These are phyloP conservation scores for Zarea fungicola DNA, from an alignment of 2,329 filamentous ascomycete species.

Conservation along the genomic window DNA sequence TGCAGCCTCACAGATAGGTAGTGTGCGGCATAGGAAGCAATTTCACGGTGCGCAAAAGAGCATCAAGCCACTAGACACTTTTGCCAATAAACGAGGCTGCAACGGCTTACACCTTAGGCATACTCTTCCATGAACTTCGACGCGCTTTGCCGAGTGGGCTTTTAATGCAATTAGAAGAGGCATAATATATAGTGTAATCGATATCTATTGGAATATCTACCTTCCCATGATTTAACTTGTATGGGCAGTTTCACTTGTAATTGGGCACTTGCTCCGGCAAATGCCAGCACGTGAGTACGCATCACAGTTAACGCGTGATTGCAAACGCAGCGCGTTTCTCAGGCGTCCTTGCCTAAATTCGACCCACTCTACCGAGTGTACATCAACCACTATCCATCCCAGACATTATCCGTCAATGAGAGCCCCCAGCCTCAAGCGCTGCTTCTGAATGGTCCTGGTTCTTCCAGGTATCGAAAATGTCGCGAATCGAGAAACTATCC, in stretches of 20 bases:
- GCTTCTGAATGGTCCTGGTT: background rate
- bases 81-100: no score
- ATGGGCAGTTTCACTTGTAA: no score
- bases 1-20: no score
- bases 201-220: no score
- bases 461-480: conserved; percentile 42
- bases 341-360: background rate
- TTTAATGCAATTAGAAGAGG: no score
- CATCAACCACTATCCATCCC: background rate
- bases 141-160: background rate
- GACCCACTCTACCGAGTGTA: conserved; percentile 5
- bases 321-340: background rate
- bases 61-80: background rate
- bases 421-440: background rate
- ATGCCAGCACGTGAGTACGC: conserved; percentile 19
- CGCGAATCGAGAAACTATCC: conserved; percentile 83
- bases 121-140: background rate
- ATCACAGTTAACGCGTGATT: conserved; percentile 18
- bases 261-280: background rate
- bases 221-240: no score
- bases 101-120: no score
- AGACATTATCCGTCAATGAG: background rate
- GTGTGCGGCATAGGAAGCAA: no score
- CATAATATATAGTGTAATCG: no score
- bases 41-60: no score